These are phyloP conservation scores for Aspergillaceae sp. DNA, from an alignment of 2,329 filamentous ascomycete genomes.

Conservation along the genomic window DNA sequence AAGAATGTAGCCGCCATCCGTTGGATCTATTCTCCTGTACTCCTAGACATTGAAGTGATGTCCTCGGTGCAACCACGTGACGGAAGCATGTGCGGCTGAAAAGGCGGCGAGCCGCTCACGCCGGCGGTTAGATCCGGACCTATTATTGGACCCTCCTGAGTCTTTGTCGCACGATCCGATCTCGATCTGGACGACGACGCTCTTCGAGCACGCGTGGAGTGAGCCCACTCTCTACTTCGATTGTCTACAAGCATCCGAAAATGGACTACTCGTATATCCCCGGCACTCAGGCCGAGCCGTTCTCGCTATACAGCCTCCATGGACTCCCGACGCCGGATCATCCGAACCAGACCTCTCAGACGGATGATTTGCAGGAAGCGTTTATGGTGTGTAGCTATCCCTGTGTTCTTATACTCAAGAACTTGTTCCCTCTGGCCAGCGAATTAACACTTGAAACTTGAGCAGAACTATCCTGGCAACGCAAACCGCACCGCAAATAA, in stretches of 20 bases:
- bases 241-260: not conserved
- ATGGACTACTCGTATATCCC: conserved; percentile 54
- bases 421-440: too few species aligned
- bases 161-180: too few species aligned
- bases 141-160: conserved; percentile 4
- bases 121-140: not conserved
- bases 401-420: conserved; percentile 8
- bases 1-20: not conserved
- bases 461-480: too few species aligned
- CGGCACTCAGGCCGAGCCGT: conserved; percentile 35
- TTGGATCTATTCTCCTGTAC: too few species aligned
- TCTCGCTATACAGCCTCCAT: conserved; percentile 43
- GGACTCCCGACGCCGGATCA: conserved; percentile 35
- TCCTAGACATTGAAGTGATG: too few species aligned
- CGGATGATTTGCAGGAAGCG: conserved; percentile 38
- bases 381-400: conserved; percentile 15
- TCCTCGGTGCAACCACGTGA: too few species aligned
- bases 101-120: too few species aligned
- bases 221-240: too few species aligned
- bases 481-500: too few species aligned
- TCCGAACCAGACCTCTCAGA: conserved; percentile 29
- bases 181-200: too few species aligned
- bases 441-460: too few species aligned
- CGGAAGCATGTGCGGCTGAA: too few species aligned
- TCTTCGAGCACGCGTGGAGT: not conserved